These are phyloP conservation scores for Myotisia sp. DNA, from an alignment of 2,329 filamentous ascomycete species.

Conservation along the genomic window DNA sequence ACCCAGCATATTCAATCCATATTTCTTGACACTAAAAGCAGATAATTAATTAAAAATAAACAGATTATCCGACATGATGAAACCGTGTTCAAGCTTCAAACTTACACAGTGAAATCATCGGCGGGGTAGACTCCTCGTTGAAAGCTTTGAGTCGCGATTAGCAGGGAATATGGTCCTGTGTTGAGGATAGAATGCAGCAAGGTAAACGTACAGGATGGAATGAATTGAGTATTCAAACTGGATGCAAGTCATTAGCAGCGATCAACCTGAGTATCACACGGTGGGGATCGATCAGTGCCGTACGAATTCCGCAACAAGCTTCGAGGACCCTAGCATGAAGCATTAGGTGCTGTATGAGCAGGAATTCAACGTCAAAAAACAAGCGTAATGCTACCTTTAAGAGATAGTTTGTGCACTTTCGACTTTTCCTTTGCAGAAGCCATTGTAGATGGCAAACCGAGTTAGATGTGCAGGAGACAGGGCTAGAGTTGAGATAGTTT, in stretches of 20 bases:
- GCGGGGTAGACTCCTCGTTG: constrained; percentile 74
- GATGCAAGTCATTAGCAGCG: constrained; percentile 45
- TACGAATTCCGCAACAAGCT: constrained; percentile 90
- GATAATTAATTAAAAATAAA: constrained; percentile 7
- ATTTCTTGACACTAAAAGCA: constrained; percentile 67
- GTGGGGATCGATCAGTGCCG: constrained; percentile 20
- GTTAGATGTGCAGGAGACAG: too few relatives aligned
- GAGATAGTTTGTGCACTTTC: constrained; percentile 85
- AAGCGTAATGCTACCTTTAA: constrained; percentile 35
- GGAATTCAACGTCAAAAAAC: neutral
- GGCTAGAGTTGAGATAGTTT: too few relatives aligned
- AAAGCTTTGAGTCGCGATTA: constrained; percentile 43
- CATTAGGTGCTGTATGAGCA: constrained; percentile 2
- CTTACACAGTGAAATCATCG: constrained; percentile 87
- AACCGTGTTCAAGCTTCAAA: constrained; percentile 11
- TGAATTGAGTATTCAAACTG: constrained; percentile 95
- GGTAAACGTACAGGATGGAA: constrained; percentile 61
- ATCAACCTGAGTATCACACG: neutral
- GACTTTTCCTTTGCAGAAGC: constrained; percentile 51
- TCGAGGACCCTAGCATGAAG: constrained; percentile 47
- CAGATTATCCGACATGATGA: constrained; percentile 7
- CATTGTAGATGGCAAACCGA: too few relatives aligned
- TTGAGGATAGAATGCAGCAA: too few relatives aligned
- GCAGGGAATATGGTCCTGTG: too few relatives aligned
- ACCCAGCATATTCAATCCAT: constrained; percentile 95